Percentiles rank a stretch among this genome's conserved stretches.
Conservation (phyloP, 768 basidiomycete genomes). For the Lentinula raphanica region DNA sequence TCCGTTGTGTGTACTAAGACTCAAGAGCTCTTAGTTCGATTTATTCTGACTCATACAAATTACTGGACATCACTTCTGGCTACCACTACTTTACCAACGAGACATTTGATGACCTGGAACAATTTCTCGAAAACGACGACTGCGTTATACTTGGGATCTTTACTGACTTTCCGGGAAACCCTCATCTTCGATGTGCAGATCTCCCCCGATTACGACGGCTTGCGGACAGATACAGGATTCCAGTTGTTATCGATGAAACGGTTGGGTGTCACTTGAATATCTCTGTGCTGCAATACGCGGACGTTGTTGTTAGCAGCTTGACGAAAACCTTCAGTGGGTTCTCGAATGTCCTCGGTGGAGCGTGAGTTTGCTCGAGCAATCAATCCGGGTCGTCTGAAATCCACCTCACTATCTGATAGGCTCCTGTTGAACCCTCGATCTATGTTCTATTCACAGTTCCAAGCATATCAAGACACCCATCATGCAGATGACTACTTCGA, state of each 20-base stretch:
- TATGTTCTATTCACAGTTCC: slow-evolving; percentile 63
- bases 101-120: slow-evolving; percentile 73
- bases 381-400: background rate
- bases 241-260: slow-evolving; percentile 89
- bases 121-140: slow-evolving; percentile 44
- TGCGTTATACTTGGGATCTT: slow-evolving; percentile 77
- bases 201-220: slow-evolving; percentile 67
- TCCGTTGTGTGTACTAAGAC: too few species aligned
- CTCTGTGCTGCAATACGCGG: slow-evolving; percentile 80
- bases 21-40: slow-evolving; percentile 75
- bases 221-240: slow-evolving; percentile 74
- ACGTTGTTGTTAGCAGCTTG: slow-evolving; percentile 87
- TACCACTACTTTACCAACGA: slow-evolving; percentile 82
- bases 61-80: slow-evolving; percentile 89
- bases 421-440: slow-evolving; percentile 81
- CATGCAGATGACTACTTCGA: slow-evolving; percentile 87
- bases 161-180: slow-evolving; percentile 95
- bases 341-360: slow-evolving; percentile 95
- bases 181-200: slow-evolving; percentile 78
- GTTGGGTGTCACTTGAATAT: slow-evolving; percentile 94
- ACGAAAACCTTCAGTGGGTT: slow-evolving; percentile 97
- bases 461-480: slow-evolving; percentile 43
- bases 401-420: slow-evolving; percentile 32
- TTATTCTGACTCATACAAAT: slow-evolving; percentile 91
- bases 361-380: slow-evolving; percentile 45